Conservation (phyloP, 2,329 filamentous ascomycete genomes). For the Sporothrix mexicana region DNA sequence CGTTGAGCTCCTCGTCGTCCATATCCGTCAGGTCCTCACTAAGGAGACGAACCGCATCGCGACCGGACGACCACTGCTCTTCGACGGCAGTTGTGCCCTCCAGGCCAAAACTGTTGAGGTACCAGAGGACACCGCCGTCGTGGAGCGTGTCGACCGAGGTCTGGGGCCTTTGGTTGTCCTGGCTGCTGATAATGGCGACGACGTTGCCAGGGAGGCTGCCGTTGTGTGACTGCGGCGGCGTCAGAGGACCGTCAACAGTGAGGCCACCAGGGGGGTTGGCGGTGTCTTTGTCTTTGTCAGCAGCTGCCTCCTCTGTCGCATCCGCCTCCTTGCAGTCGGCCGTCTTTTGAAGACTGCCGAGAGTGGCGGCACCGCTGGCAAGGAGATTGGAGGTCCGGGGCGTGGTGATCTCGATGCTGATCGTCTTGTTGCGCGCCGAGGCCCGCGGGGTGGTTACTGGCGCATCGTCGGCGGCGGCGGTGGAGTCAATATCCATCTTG, state of each 20-base stretch:
- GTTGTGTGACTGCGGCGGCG: conserved; percentile 67
- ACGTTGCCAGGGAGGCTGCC: conserved; percentile 52
- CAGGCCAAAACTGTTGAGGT: conserved; percentile 80
- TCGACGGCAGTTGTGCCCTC: conserved; percentile 79
- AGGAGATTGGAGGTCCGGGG: conserved; percentile 40
- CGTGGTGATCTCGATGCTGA: conserved; percentile 54
- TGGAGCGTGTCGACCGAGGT: conserved; percentile 59
- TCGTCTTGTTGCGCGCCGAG: conserved; percentile 34
- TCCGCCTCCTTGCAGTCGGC: background rate
- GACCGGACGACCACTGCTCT: conserved; percentile 69
- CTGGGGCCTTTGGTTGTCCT: conserved; percentile 43
- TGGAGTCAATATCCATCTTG: conserved; percentile 40
- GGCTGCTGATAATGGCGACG: conserved; percentile 36
- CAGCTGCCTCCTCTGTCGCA: background rate
- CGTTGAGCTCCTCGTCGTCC: conserved; percentile 86
- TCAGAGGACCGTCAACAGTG: conserved; percentile 57
- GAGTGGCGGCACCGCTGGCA: conserved; percentile 41
- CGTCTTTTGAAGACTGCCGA: conserved; percentile 34
- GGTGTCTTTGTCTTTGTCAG: conserved; percentile 43
- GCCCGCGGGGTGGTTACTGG: conserved; percentile 28
- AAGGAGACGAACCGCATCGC: conserved; percentile 69
- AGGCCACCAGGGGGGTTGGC: conserved; percentile 34
- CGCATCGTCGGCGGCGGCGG: conserved; percentile 36
- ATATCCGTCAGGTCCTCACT: conserved; percentile 91
- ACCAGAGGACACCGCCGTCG: conserved; percentile 85